A percentile compares a stretch with the other conserved stretches of the same genome.
Conservation (phyloP, 1,284 basidiomycete genomes). For the Gastroboletus turbinatus region DNA sequence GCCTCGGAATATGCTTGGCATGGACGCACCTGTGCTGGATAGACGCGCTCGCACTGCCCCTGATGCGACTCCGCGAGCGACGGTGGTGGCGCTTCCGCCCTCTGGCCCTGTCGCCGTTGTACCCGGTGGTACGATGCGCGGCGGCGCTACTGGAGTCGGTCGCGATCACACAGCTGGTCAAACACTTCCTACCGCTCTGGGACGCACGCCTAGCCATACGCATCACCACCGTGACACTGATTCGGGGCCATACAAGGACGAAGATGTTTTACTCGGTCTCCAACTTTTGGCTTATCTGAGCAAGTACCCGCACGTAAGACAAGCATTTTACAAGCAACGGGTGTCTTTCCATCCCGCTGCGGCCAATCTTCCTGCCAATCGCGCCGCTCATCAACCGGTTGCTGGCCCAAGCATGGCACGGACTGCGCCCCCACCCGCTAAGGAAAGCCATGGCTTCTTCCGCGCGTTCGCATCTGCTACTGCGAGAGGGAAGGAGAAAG, state of each 20-base stretch:
- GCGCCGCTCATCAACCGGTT: conserved; percentile 14
- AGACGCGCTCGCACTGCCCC: conserved; percentile 31
- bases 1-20: conserved; percentile 28
- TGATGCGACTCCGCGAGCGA: conserved; percentile 44
- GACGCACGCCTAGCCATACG: conserved; percentile 24
- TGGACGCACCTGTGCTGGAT: conserved; percentile 30
- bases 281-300: conserved; percentile 95
- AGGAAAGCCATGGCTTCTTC: conserved; percentile 38
- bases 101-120: conserved; percentile 13
- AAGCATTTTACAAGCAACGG: conserved; percentile 90
- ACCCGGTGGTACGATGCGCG: conserved; percentile 16
- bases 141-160: conserved; percentile 6
- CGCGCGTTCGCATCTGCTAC: conserved; percentile 39
- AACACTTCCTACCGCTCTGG: conserved; percentile 24
- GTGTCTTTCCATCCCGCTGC: conserved; percentile 72
- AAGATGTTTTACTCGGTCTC: conserved; percentile 88
- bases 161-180: conserved; percentile 21
- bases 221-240: conserved; percentile 37
- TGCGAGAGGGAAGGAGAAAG: conserved; percentile 45
- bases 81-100: conserved; percentile 35
- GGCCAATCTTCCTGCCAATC: conserved; percentile 35
- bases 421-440: conserved; percentile 13
- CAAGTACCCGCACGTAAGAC: conserved; percentile 98
- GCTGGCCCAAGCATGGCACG: conserved; percentile 28
- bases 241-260: conserved; percentile 81